A percentile compares a stretch with the other conserved stretches of the same genome.
Evolutionary conservation across 371 early-diverging fungal species (phyloP).

Genomic region (Choanephora cucurbitarum): DNA sequence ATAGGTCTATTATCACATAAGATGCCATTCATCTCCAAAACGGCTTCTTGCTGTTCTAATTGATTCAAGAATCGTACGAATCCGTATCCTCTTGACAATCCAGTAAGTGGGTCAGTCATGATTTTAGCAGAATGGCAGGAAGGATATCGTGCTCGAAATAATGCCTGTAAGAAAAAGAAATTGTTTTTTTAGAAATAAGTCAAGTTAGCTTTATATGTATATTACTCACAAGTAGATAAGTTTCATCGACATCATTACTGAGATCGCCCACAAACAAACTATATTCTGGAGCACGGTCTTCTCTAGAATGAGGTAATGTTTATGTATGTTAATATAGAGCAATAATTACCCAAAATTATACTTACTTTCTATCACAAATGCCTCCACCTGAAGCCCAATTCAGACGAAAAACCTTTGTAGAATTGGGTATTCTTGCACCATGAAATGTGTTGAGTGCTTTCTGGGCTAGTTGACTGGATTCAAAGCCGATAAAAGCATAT

Average conservation of each 20-base stretch:
- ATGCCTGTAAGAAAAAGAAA: constrained; percentile 25
- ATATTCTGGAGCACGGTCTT: constrained; percentile 70
- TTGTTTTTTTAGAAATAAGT: too few species aligned
- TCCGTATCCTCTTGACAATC: constrained; percentile 76
- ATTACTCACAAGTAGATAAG: constrained; percentile 67
- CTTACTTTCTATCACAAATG: constrained; percentile 47
- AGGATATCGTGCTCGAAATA: constrained; percentile 59
- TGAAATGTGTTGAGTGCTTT: constrained; percentile 70
- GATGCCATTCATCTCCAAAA: constrained; percentile 76
- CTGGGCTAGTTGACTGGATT: constrained; percentile 60
- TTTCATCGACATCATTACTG: constrained; percentile 72
- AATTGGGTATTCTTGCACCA: constrained; percentile 81
- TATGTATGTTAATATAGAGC: constrained; percentile 5
- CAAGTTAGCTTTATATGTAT: background rate
- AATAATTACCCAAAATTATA: background rate
- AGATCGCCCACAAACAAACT: constrained; percentile 90
- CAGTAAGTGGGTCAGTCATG: constrained; percentile 71
- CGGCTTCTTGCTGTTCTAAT: constrained; percentile 72
- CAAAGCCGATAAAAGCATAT: constrained; percentile 80
- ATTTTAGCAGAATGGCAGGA: constrained; percentile 80
- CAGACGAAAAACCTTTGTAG: constrained; percentile 78
- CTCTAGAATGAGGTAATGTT: constrained; percentile 29
- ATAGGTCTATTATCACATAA: constrained; percentile 72
- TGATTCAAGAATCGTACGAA: constrained; percentile 79
- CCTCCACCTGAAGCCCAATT: constrained; percentile 91